Evolutionary conservation across 495 filamentous ascomycete species (phyloP), one percentile per base, ranked within the genome.

Genomic region (Penicillium samsonianum): DNA sequence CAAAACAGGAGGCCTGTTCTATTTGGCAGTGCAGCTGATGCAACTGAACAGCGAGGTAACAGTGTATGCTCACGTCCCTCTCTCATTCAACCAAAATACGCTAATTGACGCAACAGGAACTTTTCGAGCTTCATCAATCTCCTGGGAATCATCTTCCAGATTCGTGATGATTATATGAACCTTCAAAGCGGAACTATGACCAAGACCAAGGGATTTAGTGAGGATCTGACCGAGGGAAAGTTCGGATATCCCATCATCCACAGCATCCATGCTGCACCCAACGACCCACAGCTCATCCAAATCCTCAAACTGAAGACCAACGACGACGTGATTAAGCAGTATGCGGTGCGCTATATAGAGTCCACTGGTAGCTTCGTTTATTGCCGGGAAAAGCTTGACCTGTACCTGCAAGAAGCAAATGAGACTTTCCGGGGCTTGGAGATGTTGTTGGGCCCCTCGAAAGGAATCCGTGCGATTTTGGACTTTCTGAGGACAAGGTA

Each of bases 1-100:
- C 73, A 96, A 98, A 74, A 98, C 93, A 1, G 93, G 93, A 16
- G 91, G 92, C 1, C 78, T 98, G 8, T 96, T 98, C 77, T 81
- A 91, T 43, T 74, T 98, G 16, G 89, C 88, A 16, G 80, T 96
- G 59, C 87, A 89, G 72, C 78, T 98, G 37, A 92, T 96, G 90
- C 89, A 94, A 68, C 31, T 35, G 2, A 12, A 26, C 5, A 41
- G 50, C 19, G 2, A 16, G 26, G 14, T 37, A 17, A 41, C 37
- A 5, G n/a, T 52, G 22, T 37, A 57, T 25, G 23, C 23, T 2
- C 23, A 50, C 19, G 19, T 25, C 43, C 26, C 23, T 25, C 26
- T 28, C 26, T 28, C 23, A 25, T 2, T 25, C 23, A 25, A 25
- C 23, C 23, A 25, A 25, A 25, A 25, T 4, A 25, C 23, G 23